Percentiles rank a stretch among this genome's conserved stretches.
Evolutionary conservation across 768 basidiomycete genomes (phyloP).

Genomic region (Leccinum broughii): DNA sequence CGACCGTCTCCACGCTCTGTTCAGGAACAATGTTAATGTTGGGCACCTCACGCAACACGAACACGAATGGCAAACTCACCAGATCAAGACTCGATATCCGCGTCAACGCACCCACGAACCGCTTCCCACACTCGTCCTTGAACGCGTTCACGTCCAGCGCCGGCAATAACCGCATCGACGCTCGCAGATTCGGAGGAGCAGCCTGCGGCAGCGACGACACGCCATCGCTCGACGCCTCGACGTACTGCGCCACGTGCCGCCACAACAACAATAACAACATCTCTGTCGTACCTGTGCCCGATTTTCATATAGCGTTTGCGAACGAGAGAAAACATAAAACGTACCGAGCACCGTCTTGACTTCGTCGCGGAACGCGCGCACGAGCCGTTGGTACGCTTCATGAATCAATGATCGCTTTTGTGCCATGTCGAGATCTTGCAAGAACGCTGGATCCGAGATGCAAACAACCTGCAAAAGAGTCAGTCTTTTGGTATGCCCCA

Average conservation of each 20-base stretch:
- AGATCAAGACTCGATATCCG: conserved; percentile 55
- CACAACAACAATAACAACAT: conserved; percentile 79
- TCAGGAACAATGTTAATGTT: no score
- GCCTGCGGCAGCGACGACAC: not conserved
- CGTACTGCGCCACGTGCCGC: conserved; percentile 75
- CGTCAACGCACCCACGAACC: conserved; percentile 54
- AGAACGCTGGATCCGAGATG: conserved; percentile 51
- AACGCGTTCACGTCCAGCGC: conserved; percentile 60
- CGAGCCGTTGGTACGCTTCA: conserved; percentile 56
- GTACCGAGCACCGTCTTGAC: conserved; percentile 59
- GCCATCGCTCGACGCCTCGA: conserved; percentile 30
- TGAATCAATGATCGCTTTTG: conserved; percentile 70
- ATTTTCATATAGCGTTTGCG: not conserved
- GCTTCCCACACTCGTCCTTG: conserved; percentile 53
- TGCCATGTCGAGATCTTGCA: conserved; percentile 64
- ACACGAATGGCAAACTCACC: conserved; percentile 33
- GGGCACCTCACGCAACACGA: not conserved
- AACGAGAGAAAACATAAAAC: not conserved
- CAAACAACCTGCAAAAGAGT: conserved; percentile 43
- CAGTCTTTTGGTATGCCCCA: not conserved
- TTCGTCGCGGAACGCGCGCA: conserved; percentile 40
- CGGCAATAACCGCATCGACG: conserved; percentile 55
- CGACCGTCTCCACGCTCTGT: conserved; percentile 46
- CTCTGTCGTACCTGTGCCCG: conserved; percentile 59
- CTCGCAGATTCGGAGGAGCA: conserved; percentile 37